Percentiles rank a stretch among this genome's conserved stretches.
Conservation (phyloP, 164 flowering plant genomes). For the Nymphaea colorata region DNA sequence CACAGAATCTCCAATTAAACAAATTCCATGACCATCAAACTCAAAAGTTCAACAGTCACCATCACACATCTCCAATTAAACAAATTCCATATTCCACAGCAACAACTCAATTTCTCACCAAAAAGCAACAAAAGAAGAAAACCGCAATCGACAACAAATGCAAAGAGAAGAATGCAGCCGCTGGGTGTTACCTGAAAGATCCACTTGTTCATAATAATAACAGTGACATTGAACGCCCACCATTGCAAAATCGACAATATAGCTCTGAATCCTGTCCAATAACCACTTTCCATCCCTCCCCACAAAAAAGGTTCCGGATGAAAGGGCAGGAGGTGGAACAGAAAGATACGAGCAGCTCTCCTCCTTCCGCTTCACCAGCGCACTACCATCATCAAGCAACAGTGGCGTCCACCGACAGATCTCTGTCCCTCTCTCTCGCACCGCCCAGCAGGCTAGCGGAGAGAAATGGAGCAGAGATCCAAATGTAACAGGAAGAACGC, state of each 20-base stretch:
- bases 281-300: not conserved
- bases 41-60: no score
- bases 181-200: constrained; percentile 71
- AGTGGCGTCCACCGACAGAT: not conserved
- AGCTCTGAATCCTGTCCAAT: constrained; percentile 72
- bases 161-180: not conserved
- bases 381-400: not conserved
- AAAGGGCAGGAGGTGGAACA: not conserved
- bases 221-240: constrained; percentile 98
- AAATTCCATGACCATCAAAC: no score
- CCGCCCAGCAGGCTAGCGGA: no score
- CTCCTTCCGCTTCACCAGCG: not conserved
- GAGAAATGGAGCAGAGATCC: no score
- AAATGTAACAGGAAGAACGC: no score
- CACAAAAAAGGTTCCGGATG: not conserved
- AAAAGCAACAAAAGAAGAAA: not conserved
- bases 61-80: no score
- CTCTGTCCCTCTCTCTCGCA: no score
- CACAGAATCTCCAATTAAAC: no score
- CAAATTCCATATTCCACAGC: not conserved
- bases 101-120: not conserved
- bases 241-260: constrained; percentile 82
- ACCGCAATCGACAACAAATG: not conserved
- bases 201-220: constrained; percentile 98
- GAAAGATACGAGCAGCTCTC: not conserved